Evolutionary conservation across 768 basidiomycete genomes (phyloP).

Genomic region (Collybia nuda): DNA sequence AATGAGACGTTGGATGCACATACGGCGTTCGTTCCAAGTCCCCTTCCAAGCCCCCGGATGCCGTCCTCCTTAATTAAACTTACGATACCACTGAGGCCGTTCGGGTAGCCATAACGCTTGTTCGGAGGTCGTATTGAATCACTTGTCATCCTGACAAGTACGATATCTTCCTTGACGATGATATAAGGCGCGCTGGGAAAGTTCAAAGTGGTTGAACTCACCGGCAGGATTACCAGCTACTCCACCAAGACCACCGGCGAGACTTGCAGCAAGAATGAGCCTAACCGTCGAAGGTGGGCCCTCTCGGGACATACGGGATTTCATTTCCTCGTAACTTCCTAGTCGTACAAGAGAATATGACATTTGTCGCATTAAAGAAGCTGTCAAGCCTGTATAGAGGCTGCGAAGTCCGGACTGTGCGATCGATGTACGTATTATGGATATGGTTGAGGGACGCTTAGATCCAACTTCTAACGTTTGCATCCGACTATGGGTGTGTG

Average conservation of each 20-base stretch:
- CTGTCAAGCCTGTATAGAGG: conserved; percentile 79
- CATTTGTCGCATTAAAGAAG: conserved; percentile 87
- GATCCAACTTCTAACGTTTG: conserved; percentile 64
- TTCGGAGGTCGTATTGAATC: conserved; percentile 76
- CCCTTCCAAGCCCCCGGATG: conserved; percentile 63
- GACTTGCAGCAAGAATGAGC: conserved; percentile 62
- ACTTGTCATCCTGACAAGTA: conserved; percentile 87
- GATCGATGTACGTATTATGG: conserved; percentile 64
- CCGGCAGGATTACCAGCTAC: conserved; percentile 85
- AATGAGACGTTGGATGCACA: conserved; percentile 20
- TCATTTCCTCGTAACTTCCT: conserved; percentile 80
- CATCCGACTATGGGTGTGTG: conserved; percentile 57
- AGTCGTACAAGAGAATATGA: conserved; percentile 86
- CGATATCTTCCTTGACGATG: conserved; percentile 46
- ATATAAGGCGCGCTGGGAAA: conserved; percentile 2
- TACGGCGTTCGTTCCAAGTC: conserved; percentile 78
- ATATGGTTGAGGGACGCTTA: conserved; percentile 62
- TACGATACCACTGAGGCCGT: conserved; percentile 74
- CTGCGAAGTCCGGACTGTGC: conserved; percentile 68
- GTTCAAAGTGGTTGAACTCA: conserved; percentile 16
- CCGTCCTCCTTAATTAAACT: conserved; percentile 71
- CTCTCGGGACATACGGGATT: conserved; percentile 49
- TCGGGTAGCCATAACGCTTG: conserved; percentile 73
- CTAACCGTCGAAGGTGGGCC: conserved; percentile 53
- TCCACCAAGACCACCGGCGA: conserved; percentile 81